Percentiles rank a stretch among this genome's conserved stretches.
Conservation (phyloP, 345 rosid species). For the Hypericum perforatum region DNA sequence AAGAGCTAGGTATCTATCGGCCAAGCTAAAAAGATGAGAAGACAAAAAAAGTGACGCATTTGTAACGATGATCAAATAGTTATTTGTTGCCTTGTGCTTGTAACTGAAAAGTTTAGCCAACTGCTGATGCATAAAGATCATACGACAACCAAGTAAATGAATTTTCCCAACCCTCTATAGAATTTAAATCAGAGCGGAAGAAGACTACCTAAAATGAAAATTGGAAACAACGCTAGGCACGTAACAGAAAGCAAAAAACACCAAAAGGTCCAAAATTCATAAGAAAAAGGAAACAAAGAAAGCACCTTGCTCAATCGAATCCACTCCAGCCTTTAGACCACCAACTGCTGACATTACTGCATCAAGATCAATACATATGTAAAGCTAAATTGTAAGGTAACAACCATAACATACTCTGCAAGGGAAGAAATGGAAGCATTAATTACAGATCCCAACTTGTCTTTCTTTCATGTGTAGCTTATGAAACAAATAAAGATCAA, state of each 20-base stretch:
- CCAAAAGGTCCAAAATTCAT: not conserved
- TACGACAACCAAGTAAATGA: no score
- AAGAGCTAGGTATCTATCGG: no score
- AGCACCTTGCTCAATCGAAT: conserved; percentile 69
- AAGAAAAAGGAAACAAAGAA: not conserved
- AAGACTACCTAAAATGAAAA: no score
- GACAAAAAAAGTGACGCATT: no score
- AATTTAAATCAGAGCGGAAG: no score
- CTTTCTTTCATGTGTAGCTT: not conserved
- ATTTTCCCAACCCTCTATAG: no score
- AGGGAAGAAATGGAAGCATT: conserved; percentile 1
- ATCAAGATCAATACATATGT: conserved; percentile 17
- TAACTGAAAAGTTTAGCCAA: no score
- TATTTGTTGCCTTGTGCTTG: no score
- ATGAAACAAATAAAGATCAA: conserved; percentile 1
- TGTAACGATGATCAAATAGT: no score
- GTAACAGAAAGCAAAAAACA: not conserved
- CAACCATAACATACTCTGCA: conserved; percentile 11
- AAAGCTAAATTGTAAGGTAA: not conserved
- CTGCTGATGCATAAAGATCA: no score
- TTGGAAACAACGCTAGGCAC: not conserved
- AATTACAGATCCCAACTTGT: conserved; percentile 1
- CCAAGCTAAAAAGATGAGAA: no score
- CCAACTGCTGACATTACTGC: conserved; percentile 96
- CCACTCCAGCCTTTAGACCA: conserved; percentile 81